Conservation (phyloP, 768 basidiomycete genomes). For the Trametes maxima region DNA sequence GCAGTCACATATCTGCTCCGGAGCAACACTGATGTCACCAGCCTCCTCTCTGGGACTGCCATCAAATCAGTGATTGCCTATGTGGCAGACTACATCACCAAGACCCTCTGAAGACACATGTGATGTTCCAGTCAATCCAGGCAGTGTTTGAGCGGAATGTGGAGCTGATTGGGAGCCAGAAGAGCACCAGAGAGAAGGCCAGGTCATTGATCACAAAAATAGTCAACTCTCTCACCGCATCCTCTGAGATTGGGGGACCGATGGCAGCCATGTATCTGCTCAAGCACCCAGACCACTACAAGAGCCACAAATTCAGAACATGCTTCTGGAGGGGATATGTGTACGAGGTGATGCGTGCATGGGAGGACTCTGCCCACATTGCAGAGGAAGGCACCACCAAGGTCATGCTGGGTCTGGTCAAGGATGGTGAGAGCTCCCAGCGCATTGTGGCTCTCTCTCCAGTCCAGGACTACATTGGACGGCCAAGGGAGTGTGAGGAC, state of each 20-base stretch:
- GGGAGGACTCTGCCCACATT: neutral
- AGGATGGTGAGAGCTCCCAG: neutral
- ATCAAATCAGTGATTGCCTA: constrained; percentile 2
- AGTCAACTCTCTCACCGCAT: constrained; percentile 8
- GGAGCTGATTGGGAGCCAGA: neutral
- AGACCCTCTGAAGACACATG: constrained; percentile 2
- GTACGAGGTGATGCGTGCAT: neutral
- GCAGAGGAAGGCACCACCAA: neutral
- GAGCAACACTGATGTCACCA: constrained; percentile 2
- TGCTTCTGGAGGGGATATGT: constrained; percentile 17
- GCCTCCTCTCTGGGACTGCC: constrained; percentile 2
- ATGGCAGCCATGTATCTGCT: constrained; percentile 22
- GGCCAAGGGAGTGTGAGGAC: constrained; percentile 3
- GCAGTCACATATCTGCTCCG: neutral
- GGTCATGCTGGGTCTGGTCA: constrained; percentile 6
- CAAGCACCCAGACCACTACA: constrained; percentile 24
- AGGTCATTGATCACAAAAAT: constrained; percentile 4
- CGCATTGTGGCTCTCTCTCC: constrained; percentile 10
- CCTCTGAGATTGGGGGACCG: constrained; percentile 17
- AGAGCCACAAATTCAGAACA: constrained; percentile 10
- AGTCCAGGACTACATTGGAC: constrained; percentile 13
- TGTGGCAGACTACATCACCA: neutral
- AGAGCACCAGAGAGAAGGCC: neutral
- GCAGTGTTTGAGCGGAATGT: neutral
- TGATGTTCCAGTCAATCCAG: constrained; percentile 4